Percentiles rank a stretch among this genome's conserved stretches.
phyloP scores from a whole-genome alignment of 768 basidiomycete species.

The Boletus rufocinnamomeus region DNA sequence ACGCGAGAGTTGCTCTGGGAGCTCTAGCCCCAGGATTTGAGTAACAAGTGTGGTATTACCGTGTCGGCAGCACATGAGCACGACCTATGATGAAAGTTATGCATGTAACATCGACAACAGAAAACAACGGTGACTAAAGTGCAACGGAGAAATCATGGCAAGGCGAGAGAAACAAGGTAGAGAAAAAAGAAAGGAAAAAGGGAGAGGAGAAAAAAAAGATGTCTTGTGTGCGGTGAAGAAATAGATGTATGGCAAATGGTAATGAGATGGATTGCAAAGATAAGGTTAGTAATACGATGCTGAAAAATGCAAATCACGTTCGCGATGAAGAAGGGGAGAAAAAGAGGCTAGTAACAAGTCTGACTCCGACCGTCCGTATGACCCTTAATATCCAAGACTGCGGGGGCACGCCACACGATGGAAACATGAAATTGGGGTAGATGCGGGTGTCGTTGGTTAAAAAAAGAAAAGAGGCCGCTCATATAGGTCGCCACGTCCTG shows the following conservation, averaged over 20 bases:
- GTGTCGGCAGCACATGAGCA: conserved; percentile 11
- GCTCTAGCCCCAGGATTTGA: not conserved
- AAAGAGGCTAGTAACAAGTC: not conserved
- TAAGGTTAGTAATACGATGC: conserved; percentile 25
- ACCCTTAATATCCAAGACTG: conserved; percentile 15
- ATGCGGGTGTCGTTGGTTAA: not conserved
- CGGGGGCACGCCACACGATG: not conserved
- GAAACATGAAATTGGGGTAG: not conserved
- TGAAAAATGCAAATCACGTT: conserved; percentile 10
- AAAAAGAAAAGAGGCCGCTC: conserved; percentile 12
- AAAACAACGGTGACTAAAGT: not conserved
- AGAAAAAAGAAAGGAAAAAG: not conserved
- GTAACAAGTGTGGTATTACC: conserved; percentile 10
- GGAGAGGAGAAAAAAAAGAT: not conserved
- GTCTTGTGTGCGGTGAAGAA: conserved; percentile 1
- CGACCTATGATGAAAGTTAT: conserved; percentile 3
- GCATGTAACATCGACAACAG: conserved; percentile 14
- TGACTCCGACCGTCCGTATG: conserved; percentile 16
- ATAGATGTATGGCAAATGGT: not conserved
- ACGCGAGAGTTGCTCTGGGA: not conserved
- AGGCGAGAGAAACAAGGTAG: not conserved
- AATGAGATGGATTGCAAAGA: conserved; percentile 7
- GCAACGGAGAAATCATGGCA: not conserved
- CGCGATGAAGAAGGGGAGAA: not conserved
- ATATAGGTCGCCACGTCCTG: conserved; percentile 41